phyloP scores from a whole-genome alignment of 257 asterid species.

The Ligustrum vulgare region DNA sequence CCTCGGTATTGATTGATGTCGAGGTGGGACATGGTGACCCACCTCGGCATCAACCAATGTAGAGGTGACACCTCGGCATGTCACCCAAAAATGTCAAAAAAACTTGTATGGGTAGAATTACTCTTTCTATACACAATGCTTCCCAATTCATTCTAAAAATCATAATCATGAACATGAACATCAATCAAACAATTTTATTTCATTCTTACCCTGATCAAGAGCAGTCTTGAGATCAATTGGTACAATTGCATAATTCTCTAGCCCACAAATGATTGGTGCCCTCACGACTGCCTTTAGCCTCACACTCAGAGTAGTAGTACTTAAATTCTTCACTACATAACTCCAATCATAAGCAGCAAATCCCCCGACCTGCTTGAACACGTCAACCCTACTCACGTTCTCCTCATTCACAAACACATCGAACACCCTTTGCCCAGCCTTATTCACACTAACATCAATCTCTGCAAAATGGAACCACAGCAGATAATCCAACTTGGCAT shows the following conservation, averaged over 20 bases:
- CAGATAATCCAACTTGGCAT: constrained; percentile 87
- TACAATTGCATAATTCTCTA: constrained; percentile 91
- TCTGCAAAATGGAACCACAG: constrained; percentile 91
- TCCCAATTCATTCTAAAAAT: not conserved
- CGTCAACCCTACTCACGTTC: constrained; percentile 72
- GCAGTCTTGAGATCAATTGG: constrained; percentile 75
- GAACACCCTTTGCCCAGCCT: constrained; percentile 82
- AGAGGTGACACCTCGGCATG: too few species aligned
- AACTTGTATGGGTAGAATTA: too few species aligned
- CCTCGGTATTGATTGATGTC: too few species aligned
- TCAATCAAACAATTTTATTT: not conserved
- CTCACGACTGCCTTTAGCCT: constrained; percentile 74
- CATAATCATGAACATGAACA: not conserved
- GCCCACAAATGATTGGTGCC: constrained; percentile 77
- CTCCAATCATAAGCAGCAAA: constrained; percentile 79
- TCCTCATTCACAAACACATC: constrained; percentile 75
- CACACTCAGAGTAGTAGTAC: constrained; percentile 53
- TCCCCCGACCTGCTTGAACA: constrained; percentile 72
- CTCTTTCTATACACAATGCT: not conserved
- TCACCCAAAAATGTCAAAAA: too few species aligned
- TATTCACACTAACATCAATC: constrained; percentile 75
- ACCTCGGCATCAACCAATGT: too few species aligned
- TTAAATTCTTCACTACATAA: constrained; percentile 80
- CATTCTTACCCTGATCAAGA: constrained; percentile 68
- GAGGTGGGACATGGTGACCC: too few species aligned